Evolutionary conservation across 371 early-diverging fungal genomes (phyloP).

Genomic region (Basidiobolus meristosporus): DNA sequence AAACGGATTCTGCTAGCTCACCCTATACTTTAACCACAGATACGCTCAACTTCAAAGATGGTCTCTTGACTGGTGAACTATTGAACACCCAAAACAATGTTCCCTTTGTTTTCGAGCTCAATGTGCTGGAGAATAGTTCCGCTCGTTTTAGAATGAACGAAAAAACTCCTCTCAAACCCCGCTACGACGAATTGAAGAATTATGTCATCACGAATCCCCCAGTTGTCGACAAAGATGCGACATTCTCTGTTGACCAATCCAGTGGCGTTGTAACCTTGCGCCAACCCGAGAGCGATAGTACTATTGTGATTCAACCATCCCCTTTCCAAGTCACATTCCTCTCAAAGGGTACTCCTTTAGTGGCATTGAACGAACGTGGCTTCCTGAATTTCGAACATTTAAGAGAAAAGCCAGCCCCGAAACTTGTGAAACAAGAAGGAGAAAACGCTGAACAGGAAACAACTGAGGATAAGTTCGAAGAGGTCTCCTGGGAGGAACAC

Average conservation of each 20-base stretch:
- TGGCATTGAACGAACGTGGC: conserved; percentile 66
- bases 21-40: conserved; percentile 36
- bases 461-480: conserved; percentile 17
- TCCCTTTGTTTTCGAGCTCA: conserved; percentile 18
- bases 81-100: conserved; percentile 25
- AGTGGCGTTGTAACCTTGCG: neutral
- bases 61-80: conserved; percentile 30
- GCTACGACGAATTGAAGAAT: conserved; percentile 47
- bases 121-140: conserved; percentile 28
- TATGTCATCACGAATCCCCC: conserved; percentile 27
- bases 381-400: conserved; percentile 72
- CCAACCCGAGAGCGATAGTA: conserved; percentile 7
- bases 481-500: conserved; percentile 71
- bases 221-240: no score
- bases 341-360: conserved; percentile 28
- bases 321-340: conserved; percentile 51
- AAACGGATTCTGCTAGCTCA: conserved; percentile 13
- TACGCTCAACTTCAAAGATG: conserved; percentile 20
- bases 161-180: conserved; percentile 34
- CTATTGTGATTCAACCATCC: conserved; percentile 21
- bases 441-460: conserved; percentile 9
- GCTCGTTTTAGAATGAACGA: conserved; percentile 53
- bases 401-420: conserved; percentile 29
- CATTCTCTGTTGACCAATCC: conserved; percentile 8
- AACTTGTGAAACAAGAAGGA: conserved; percentile 4